These are phyloP conservation scores for Lophiotrema nucula DNA, from an alignment of 495 filamentous ascomycete species.

Conservation along the genomic window DNA sequence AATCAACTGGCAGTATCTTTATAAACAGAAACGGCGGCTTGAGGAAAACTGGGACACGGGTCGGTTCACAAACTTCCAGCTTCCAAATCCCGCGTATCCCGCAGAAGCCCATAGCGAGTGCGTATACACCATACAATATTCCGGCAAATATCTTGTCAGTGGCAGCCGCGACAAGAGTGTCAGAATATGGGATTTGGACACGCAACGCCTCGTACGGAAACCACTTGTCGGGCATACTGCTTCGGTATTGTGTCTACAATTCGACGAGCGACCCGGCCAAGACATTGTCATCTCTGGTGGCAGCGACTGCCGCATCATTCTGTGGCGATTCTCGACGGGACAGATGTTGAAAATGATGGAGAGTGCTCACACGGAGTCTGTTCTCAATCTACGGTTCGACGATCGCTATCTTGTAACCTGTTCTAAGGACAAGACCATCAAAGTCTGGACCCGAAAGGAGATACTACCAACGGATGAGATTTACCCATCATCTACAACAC, in stretches of 20 bases:
- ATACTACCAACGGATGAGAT: slow-evolving; percentile 59
- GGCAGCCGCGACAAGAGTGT: slow-evolving; percentile 87
- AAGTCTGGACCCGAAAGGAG: slow-evolving; percentile 82
- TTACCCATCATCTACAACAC: slow-evolving; percentile 33
- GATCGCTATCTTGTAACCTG: slow-evolving; percentile 89
- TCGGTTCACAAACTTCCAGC: slow-evolving; percentile 78
- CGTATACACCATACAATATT: slow-evolving; percentile 92
- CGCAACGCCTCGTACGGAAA: slow-evolving; percentile 65
- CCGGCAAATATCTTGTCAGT: slow-evolving; percentile 81
- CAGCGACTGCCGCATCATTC: slow-evolving; percentile 82
- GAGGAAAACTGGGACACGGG: slow-evolving; percentile 91
- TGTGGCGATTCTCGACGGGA: slow-evolving; percentile 93
- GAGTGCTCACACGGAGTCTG: slow-evolving; percentile 80
- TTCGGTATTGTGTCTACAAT: slow-evolving; percentile 93
- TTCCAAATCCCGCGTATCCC: slow-evolving; percentile 77
- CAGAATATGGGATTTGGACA: slow-evolving; percentile 87
- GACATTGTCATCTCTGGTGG: slow-evolving; percentile 92
- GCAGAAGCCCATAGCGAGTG: slow-evolving; percentile 88
- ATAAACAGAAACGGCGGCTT: slow-evolving; percentile 78
- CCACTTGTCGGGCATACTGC: slow-evolving; percentile 76
- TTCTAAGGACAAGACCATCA: slow-evolving; percentile 95
- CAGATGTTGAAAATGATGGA: slow-evolving; percentile 68
- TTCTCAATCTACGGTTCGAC: slow-evolving; percentile 94
- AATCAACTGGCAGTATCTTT: slow-evolving; percentile 82
- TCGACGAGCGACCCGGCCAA: slow-evolving; percentile 85